phyloP scores from a whole-genome alignment of 495 filamentous ascomycete genomes.

The Bacidia rubella region DNA sequence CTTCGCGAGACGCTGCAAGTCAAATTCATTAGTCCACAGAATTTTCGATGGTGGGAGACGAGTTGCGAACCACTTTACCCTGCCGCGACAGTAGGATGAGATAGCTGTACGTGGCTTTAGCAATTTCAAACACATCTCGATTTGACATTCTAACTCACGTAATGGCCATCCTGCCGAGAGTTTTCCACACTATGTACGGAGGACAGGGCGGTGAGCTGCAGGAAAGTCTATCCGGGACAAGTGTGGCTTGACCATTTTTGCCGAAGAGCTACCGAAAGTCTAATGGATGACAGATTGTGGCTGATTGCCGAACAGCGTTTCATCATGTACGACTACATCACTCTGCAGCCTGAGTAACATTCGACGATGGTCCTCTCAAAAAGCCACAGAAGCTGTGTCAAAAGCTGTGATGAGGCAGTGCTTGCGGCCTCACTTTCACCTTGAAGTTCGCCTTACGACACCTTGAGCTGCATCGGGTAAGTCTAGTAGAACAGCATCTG shows the following conservation, averaged over 20 bases:
- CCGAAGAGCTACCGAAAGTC: neutral
- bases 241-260: neutral
- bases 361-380: neutral
- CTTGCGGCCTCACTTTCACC: neutral
- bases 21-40: constrained; percentile 19
- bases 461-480: no score
- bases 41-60: constrained; percentile 26
- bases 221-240: neutral
- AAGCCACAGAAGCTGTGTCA: neutral
- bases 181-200: neutral
- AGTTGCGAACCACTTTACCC: constrained; percentile 84
- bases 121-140: no score
- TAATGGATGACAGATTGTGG: neutral
- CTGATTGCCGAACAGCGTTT: neutral
- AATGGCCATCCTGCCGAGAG: constrained; percentile 39
- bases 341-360: neutral
- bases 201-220: neutral
- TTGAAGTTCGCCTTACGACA: neutral
- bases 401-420: neutral
- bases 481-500: no score
- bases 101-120: constrained; percentile 56
- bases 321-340: neutral
- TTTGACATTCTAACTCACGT: no score
- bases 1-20: constrained; percentile 78
- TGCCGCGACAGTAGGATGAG: constrained; percentile 93